phyloP scores from a whole-genome alignment of 1,284 basidiomycete genomes.

The Dichomitus squalens region DNA sequence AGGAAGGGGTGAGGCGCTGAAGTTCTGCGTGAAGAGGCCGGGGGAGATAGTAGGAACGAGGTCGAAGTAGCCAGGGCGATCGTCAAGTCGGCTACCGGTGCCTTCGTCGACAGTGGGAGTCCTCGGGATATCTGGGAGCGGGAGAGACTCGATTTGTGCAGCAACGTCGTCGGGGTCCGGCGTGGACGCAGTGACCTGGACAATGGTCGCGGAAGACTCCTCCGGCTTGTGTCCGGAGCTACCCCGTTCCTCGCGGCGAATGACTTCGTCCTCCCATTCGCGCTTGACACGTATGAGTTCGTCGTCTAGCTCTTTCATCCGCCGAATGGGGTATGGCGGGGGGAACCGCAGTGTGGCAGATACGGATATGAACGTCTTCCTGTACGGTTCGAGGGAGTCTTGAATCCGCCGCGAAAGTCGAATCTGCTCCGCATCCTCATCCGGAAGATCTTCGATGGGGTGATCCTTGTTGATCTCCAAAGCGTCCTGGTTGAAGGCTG shows the following conservation, averaged over 20 bases:
- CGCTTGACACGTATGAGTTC: conserved; percentile 67
- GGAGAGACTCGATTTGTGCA: conserved; percentile 71
- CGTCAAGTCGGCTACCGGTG: conserved; percentile 25
- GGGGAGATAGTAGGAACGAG: conserved; percentile 35
- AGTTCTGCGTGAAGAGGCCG: conserved; percentile 17
- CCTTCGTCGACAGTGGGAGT: conserved; percentile 45
- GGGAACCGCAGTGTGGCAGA: conserved; percentile 89
- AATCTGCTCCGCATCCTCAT: conserved; percentile 69
- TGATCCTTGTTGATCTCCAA: conserved; percentile 24
- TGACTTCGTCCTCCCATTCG: conserved; percentile 83
- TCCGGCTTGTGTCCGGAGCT: conserved; percentile 46
- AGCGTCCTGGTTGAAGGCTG: conserved; percentile 17
- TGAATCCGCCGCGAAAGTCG: conserved; percentile 75
- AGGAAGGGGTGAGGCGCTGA: conserved; percentile 30
- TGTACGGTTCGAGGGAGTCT: conserved; percentile 80
- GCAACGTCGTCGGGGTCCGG: conserved; percentile 56
- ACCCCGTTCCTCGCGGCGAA: conserved; percentile 74
- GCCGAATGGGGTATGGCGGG: conserved; percentile 84
- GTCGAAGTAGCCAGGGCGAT: conserved; percentile 46
- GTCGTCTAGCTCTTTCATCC: conserved; percentile 87
- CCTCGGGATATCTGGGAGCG: conserved; percentile 46
- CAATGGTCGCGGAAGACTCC: conserved; percentile 38
- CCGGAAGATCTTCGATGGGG: conserved; percentile 57
- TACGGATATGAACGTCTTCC: conserved; percentile 85
- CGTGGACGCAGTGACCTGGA: conserved; percentile 21